phyloP scores from a whole-genome alignment of 2,329 filamentous ascomycete genomes.

The Colletotrichum graminicola region DNA sequence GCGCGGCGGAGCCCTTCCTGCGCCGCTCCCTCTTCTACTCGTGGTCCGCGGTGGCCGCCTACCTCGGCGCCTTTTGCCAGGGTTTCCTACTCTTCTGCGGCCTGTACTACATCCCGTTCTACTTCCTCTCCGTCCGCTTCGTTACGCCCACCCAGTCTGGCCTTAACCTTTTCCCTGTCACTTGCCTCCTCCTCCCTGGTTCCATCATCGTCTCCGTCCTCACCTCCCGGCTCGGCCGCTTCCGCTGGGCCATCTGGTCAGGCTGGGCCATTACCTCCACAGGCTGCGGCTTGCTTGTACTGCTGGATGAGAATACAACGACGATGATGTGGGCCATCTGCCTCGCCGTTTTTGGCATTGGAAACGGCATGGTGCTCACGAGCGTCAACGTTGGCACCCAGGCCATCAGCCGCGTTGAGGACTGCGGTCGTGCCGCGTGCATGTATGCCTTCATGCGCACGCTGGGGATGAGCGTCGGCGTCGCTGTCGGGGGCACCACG shows the following conservation, averaged over 20 bases:
- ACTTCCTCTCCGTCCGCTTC: background rate
- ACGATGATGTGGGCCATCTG: background rate
- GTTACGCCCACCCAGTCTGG: background rate
- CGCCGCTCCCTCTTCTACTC: background rate
- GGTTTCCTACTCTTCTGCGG: slow-evolving; percentile 10
- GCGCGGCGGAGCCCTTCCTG: slow-evolving; percentile 1
- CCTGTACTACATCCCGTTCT: slow-evolving; percentile 12
- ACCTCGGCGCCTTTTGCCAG: background rate
- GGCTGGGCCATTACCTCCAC: slow-evolving; percentile 14
- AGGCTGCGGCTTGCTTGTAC: slow-evolving; percentile 1
- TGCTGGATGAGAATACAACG: background rate
- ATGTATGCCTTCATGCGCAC: slow-evolving; percentile 55
- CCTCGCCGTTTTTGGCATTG: slow-evolving; percentile 2
- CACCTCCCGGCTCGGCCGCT: background rate
- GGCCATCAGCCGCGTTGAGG: slow-evolving; percentile 50
- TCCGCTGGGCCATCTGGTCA: slow-evolving; percentile 10
- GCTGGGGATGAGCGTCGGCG: slow-evolving; percentile 59
- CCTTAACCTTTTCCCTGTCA: background rate
- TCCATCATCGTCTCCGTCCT: slow-evolving; percentile 1
- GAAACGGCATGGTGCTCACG: slow-evolving; percentile 38
- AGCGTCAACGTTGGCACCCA: slow-evolving; percentile 50
- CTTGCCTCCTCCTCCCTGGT: background rate
- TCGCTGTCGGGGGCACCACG: slow-evolving; percentile 54
- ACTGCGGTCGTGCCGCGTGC: slow-evolving; percentile 50
- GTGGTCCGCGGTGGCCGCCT: slow-evolving; percentile 1